Conservation (phyloP, 2,329 filamentous ascomycete genomes). For the Hypoxylon sp. region DNA sequence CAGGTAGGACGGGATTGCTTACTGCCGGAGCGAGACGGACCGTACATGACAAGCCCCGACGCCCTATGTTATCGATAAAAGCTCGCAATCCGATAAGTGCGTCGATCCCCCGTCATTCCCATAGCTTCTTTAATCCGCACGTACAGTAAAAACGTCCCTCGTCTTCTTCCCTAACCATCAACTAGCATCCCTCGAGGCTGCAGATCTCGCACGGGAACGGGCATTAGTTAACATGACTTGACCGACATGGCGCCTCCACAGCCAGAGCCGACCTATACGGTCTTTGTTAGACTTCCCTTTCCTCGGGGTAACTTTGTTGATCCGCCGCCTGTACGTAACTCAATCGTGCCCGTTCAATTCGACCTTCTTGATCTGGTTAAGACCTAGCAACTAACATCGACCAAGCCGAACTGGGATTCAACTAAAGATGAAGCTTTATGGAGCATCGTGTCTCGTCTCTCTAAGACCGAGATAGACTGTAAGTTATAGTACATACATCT, state of each 20-base stretch:
- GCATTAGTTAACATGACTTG: slow-evolving; percentile 40
- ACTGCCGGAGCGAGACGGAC: slow-evolving; percentile 31
- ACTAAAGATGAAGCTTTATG: slow-evolving; percentile 89
- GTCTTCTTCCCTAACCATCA: slow-evolving; percentile 32
- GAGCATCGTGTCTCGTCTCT: slow-evolving; percentile 86
- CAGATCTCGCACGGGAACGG: slow-evolving; percentile 32
- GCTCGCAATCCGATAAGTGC: slow-evolving; percentile 40
- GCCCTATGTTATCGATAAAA: slow-evolving; percentile 50
- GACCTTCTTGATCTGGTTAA: slow-evolving; percentile 17
- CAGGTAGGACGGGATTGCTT: neutral
- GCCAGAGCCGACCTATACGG: slow-evolving; percentile 73
- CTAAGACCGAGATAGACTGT: slow-evolving; percentile 91
- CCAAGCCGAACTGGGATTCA: slow-evolving; percentile 86
- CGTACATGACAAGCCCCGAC: slow-evolving; percentile 23
- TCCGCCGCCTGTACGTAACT: slow-evolving; percentile 76
- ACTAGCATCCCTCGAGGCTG: slow-evolving; percentile 18
- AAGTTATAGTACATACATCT: slow-evolving; percentile 49
- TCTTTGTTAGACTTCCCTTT: slow-evolving; percentile 92
- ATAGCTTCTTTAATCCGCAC: slow-evolving; percentile 10
- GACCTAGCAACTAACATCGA: slow-evolving; percentile 41
- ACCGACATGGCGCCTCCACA: slow-evolving; percentile 46
- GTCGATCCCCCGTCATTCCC: slow-evolving; percentile 24
- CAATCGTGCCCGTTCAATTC: slow-evolving; percentile 48
- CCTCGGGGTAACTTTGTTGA: slow-evolving; percentile 89
- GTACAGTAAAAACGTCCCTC: too few relatives aligned